Conservation (phyloP, 768 basidiomycete genomes). For the Cantharellus cinnabarinus region DNA sequence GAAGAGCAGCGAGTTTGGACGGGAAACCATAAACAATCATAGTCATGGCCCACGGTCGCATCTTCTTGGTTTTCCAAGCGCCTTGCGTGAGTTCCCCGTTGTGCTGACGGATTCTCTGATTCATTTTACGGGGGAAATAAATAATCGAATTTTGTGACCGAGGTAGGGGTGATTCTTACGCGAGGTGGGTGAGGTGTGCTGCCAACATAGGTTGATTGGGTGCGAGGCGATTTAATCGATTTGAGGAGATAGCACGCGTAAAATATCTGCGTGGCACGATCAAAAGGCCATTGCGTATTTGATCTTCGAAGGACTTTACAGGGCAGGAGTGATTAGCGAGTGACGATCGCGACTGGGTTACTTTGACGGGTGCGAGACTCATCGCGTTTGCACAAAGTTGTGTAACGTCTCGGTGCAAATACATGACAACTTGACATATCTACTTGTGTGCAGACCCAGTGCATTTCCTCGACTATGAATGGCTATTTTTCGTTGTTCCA, state of each 20-base stretch:
- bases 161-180: not conserved
- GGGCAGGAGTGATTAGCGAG: constrained; percentile 30
- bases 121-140: not conserved
- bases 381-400: no score
- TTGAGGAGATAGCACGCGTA: constrained; percentile 73
- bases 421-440: no score
- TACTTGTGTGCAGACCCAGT: no score
- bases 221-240: constrained; percentile 33
- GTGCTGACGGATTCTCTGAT: constrained; percentile 34
- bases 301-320: not conserved
- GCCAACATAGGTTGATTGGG: constrained; percentile 48
- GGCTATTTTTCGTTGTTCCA: no score
- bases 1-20: constrained; percentile 48
- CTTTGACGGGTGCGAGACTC: no score
- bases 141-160: not conserved
- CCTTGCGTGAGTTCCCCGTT: constrained; percentile 60
- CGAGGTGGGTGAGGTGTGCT: constrained; percentile 48
- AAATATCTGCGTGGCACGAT: constrained; percentile 21
- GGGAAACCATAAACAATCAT: constrained; percentile 77
- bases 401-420: no score
- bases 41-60: constrained; percentile 64
- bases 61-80: constrained; percentile 39
- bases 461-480: no score
- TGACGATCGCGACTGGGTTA: constrained; percentile 6
- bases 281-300: not conserved